phyloP scores from a whole-genome alignment of 78 protist species.

The Planoprotostelium fungivorum region DNA sequence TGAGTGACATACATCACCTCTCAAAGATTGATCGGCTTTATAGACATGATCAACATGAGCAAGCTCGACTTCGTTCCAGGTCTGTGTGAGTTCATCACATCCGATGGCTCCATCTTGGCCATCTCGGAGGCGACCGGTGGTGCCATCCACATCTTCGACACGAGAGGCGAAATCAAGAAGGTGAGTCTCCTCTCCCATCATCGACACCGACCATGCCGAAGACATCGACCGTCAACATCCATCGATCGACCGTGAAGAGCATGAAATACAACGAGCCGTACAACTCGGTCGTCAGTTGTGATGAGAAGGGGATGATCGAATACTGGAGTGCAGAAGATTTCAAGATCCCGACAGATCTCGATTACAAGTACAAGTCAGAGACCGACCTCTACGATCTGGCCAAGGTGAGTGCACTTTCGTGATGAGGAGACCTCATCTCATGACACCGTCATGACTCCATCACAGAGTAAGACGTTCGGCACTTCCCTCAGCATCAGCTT shows the following conservation, averaged over 20 bases:
- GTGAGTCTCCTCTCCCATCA: neutral
- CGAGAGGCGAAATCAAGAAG: neutral
- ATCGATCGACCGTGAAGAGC: slow-evolving; percentile 33
- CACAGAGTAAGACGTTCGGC: slow-evolving; percentile 21
- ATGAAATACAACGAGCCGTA: slow-evolving; percentile 24
- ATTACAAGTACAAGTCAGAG: slow-evolving; percentile 72
- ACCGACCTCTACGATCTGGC: slow-evolving; percentile 85
- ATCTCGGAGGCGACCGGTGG: slow-evolving; percentile 9
- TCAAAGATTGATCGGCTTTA: no score
- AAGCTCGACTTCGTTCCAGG: slow-evolving; percentile 58
- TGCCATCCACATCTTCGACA: slow-evolving; percentile 38
- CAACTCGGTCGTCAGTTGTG: slow-evolving; percentile 46
- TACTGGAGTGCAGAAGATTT: slow-evolving; percentile 59
- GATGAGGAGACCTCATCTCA: neutral
- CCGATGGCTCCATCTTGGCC: slow-evolving; percentile 21
- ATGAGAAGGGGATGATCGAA: slow-evolving; percentile 69
- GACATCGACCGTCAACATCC: slow-evolving; percentile 7
- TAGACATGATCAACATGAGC: slow-evolving; percentile 81
- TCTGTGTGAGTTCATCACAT: slow-evolving; percentile 44
- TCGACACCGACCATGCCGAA: neutral
- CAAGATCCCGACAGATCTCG: slow-evolving; percentile 15
- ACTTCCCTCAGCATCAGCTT: slow-evolving; percentile 41
- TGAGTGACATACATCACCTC: slow-evolving; percentile 1
- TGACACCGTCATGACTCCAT: neutral
- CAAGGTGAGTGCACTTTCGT: slow-evolving; percentile 19